Evolutionary conservation across 1,284 basidiomycete species (phyloP).

Genomic region (Sanguinoderma infundibulare): DNA sequence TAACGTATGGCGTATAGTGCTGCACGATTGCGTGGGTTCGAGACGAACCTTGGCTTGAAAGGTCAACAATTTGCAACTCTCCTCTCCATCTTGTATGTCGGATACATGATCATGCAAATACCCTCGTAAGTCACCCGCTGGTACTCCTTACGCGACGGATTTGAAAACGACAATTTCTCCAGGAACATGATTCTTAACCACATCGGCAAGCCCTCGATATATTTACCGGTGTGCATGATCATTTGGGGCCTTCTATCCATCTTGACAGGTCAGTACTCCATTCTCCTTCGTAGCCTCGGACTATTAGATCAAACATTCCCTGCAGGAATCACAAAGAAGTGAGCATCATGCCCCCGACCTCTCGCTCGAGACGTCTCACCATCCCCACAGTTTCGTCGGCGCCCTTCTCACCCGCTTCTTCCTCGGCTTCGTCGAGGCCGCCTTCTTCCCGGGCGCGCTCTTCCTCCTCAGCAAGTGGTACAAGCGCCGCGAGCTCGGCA

Average conservation of each 20-base stretch:
- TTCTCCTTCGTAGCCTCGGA: not conserved
- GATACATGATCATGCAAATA: conserved; percentile 84
- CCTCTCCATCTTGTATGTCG: conserved; percentile 76
- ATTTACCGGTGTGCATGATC: conserved; percentile 73
- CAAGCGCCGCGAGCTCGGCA: conserved; percentile 66
- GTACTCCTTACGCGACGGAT: no score
- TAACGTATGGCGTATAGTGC: conserved; percentile 44
- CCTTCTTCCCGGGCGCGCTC: conserved; percentile 72
- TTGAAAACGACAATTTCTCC: not conserved
- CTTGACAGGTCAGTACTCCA: conserved; percentile 23
- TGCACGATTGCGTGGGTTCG: conserved; percentile 71
- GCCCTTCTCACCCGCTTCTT: conserved; percentile 78
- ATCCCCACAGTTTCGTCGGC: conserved; percentile 61
- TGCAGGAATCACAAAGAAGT: conserved; percentile 27
- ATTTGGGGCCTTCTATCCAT: conserved; percentile 50
- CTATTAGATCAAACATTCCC: not conserved
- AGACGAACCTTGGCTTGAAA: conserved; percentile 65
- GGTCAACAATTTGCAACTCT: conserved; percentile 75
- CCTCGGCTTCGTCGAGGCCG: conserved; percentile 71
- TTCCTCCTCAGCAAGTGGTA: conserved; percentile 78
- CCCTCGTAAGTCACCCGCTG: conserved; percentile 57
- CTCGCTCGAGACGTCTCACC: not conserved
- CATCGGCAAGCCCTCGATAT: conserved; percentile 74
- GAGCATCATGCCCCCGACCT: not conserved
- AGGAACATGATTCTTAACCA: conserved; percentile 78